These are phyloP conservation scores for Beauveria rudraprayagi DNA, from an alignment of 2,329 filamentous ascomycete genomes.

Conservation along the genomic window DNA sequence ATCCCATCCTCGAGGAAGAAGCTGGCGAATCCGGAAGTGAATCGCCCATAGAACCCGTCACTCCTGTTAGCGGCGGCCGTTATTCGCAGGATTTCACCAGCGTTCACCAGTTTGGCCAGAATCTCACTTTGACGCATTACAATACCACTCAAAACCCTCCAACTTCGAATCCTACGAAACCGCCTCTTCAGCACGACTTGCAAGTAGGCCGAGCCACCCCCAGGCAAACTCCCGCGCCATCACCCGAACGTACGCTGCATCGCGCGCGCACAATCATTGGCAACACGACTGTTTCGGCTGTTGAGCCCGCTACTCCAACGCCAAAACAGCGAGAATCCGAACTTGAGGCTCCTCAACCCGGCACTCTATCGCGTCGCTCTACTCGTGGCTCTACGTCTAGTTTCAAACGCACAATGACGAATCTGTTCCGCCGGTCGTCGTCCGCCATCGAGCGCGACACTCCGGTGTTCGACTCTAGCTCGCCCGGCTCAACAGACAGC, in stretches of 20 bases:
- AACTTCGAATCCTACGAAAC: conserved; percentile 4
- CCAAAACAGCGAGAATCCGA: not conserved
- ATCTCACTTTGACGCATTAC: conserved; percentile 3
- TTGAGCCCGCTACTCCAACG: not conserved
- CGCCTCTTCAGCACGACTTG: not conserved
- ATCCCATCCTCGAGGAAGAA: conserved; percentile 43
- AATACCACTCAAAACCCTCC: conserved; percentile 9
- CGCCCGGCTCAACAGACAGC: conserved; percentile 12
- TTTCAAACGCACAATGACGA: conserved; percentile 43
- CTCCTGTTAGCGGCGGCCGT: conserved; percentile 48
- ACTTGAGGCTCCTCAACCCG: conserved; percentile 13
- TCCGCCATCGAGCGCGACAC: conserved; percentile 23
- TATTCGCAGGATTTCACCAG: conserved; percentile 47
- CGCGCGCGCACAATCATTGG: conserved; percentile 8
- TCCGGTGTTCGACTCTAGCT: conserved; percentile 16
- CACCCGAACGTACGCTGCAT: conserved; percentile 1
- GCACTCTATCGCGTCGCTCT: conserved; percentile 30
- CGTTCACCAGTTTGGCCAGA: conserved; percentile 32
- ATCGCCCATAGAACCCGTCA: conserved; percentile 51
- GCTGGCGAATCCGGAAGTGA: conserved; percentile 55
- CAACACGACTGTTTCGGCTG: not conserved
- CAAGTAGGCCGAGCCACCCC: conserved; percentile 11
- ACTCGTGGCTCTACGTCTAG: conserved; percentile 35
- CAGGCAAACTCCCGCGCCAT: conserved; percentile 10
- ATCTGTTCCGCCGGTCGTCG: conserved; percentile 37